phyloP scores from a whole-genome alignment of 139 green algal species.

The Parachlorella kessleri region DNA sequence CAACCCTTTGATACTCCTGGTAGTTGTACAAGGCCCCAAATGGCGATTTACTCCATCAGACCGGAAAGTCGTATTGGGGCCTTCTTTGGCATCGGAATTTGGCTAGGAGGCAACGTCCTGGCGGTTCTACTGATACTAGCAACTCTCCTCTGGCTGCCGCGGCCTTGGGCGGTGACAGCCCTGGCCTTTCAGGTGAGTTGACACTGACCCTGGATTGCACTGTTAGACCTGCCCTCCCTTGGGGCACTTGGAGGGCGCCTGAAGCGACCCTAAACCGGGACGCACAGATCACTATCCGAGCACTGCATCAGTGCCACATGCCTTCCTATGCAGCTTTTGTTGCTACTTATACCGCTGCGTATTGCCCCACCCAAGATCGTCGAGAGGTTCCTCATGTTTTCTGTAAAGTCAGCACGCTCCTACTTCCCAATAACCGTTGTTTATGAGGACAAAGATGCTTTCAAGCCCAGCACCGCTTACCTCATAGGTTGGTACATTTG shows the following conservation, averaged over 20 bases:
- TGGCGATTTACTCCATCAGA: no score
- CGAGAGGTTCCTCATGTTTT: background rate
- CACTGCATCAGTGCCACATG: no score
- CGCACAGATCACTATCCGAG: no score
- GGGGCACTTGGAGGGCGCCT: no score
- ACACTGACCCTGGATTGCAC: no score
- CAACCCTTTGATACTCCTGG: no score
- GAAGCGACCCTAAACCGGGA: no score
- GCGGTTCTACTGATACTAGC: background rate
- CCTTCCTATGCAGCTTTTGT: background rate
- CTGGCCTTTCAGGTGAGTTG: background rate
- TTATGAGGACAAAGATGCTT: slow-evolving; percentile 10
- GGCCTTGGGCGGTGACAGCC: background rate
- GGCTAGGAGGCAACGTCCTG: background rate
- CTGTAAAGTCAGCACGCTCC: background rate
- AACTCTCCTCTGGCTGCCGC: background rate
- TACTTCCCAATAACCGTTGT: slow-evolving; percentile 20
- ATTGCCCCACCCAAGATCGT: background rate
- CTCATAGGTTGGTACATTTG: background rate
- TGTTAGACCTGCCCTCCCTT: no score
- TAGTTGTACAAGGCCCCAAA: no score
- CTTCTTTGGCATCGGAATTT: background rate
- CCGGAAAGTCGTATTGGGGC: no score
- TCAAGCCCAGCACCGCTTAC: background rate
- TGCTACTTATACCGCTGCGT: slow-evolving; percentile 4